Evolutionary conservation across 805 yeast species (phyloP).

Genomic region (Kluyveromyces aestuarii): DNA sequence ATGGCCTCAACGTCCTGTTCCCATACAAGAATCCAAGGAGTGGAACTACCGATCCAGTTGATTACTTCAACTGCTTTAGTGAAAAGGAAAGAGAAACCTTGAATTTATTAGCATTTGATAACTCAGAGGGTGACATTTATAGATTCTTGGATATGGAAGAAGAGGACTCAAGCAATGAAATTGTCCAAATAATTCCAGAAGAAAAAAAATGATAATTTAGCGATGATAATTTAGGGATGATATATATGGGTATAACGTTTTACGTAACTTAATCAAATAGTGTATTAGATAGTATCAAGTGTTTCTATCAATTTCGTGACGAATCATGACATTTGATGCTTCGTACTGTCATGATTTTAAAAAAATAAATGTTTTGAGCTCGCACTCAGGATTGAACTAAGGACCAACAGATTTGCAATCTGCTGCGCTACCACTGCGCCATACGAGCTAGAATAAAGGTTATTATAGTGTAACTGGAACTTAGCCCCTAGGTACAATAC

Average conservation of each 20-base stretch:
- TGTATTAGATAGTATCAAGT: too few relatives aligned
- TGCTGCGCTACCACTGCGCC: constrained; percentile 99
- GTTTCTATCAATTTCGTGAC: too few relatives aligned
- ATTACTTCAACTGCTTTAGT: constrained; percentile 17
- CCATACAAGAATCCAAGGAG: constrained; percentile 12
- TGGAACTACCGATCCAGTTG: constrained; percentile 12
- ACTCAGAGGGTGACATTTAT: constrained; percentile 4
- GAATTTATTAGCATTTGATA: constrained; percentile 13
- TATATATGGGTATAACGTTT: not conserved
- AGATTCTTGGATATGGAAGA: constrained; percentile 5
- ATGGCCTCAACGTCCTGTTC: constrained; percentile 6
- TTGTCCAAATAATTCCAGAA: not conserved
- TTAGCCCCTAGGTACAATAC: too few relatives aligned
- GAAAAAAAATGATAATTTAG: not conserved
- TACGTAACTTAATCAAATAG: too few relatives aligned
- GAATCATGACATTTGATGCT: too few relatives aligned
- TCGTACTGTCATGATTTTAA: not conserved
- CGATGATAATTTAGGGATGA: not conserved
- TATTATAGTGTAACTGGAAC: too few relatives aligned
- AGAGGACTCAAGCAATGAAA: not conserved
- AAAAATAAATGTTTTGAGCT: constrained; percentile 40
- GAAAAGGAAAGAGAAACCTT: constrained; percentile 9
- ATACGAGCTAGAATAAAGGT: constrained; percentile 39
- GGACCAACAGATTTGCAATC: constrained; percentile 99
- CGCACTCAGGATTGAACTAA: constrained; percentile 92